phyloP scores from a whole-genome alignment of 495 filamentous ascomycete species.

The Neurospora tetrasperma region DNA sequence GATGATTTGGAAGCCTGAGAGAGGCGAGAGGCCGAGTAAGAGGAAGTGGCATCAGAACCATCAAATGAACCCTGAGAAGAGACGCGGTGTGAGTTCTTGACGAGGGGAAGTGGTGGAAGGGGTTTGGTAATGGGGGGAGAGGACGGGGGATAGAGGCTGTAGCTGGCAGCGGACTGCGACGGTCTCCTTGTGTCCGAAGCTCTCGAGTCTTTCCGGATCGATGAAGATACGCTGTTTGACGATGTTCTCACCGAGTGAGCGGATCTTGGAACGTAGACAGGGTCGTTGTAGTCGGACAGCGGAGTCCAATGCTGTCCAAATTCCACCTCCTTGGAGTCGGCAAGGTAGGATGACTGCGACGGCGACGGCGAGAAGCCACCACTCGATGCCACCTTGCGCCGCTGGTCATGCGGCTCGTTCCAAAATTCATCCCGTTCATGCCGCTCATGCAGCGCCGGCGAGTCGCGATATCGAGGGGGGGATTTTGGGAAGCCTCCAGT shows the following conservation, averaged over 20 bases:
- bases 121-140: conserved; percentile 13
- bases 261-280: conserved; percentile 4
- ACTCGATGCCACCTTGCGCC: background rate
- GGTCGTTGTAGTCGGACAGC: conserved; percentile 6
- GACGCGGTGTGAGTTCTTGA: conserved; percentile 8
- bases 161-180: conserved; percentile 9
- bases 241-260: conserved; percentile 1
- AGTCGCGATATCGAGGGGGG: conserved; percentile 1
- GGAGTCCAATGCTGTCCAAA: conserved; percentile 2
- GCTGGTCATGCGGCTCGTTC: background rate
- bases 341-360: background rate
- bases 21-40: conserved; percentile 10
- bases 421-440: conserved; percentile 4
- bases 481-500: conserved; percentile 3
- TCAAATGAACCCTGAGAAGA: conserved; percentile 14
- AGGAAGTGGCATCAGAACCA: conserved; percentile 8
- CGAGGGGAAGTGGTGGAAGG: conserved; percentile 15
- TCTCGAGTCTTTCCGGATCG: conserved; percentile 14
- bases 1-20: conserved; percentile 7
- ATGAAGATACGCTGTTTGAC: conserved; percentile 4
- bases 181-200: conserved; percentile 17
- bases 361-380: background rate
- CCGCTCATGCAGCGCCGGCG: conserved; percentile 4
- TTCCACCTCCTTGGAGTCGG: background rate
- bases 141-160: conserved; percentile 19